These are phyloP conservation scores for Apiotrichum akiyoshidainum DNA, from an alignment of 1,284 basidiomycete species.

Conservation along the genomic window DNA sequence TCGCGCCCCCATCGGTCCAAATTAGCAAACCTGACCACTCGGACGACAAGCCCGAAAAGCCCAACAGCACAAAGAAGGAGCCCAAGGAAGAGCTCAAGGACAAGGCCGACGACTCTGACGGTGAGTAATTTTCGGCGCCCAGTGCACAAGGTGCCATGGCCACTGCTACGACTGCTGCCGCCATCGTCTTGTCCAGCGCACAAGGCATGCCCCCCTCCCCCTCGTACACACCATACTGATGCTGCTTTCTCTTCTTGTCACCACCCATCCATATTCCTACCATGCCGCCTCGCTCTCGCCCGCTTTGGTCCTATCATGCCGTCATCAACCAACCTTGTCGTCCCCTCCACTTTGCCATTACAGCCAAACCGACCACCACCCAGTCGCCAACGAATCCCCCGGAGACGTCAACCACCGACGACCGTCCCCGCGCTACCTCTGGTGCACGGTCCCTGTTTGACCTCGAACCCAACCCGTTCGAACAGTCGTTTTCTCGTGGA, in stretches of 20 bases:
- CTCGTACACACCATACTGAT: no score
- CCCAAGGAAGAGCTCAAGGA: background rate
- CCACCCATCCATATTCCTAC: background rate
- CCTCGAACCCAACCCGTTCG: conserved; percentile 93
- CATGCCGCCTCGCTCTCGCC: background rate
- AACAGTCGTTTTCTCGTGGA: conserved; percentile 78
- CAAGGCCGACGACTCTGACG: conserved; percentile 7
- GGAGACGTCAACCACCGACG: conserved; percentile 6
- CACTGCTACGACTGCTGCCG: no score
- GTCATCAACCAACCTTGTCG: background rate
- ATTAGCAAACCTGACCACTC: conserved; percentile 8
- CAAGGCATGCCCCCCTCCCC: no score
- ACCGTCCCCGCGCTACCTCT: conserved; percentile 8
- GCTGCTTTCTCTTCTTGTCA: background rate
- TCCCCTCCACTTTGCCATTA: background rate
- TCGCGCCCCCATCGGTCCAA: conserved; percentile 2
- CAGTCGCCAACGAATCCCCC: conserved; percentile 2
- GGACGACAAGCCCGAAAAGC: conserved; percentile 10
- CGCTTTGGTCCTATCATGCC: conserved; percentile 2
- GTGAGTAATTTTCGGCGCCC: conserved; percentile 7
- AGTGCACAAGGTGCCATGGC: no score
- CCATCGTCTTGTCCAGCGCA: no score
- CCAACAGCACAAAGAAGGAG: conserved; percentile 2
- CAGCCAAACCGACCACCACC: conserved; percentile 9
- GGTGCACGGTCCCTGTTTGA: conserved; percentile 45